A percentile compares a stretch with the other conserved stretches of the same genome.
These are phyloP conservation scores for Verticillium albo-atrum DNA, from an alignment of 2,329 filamentous ascomycete species.

Conservation along the genomic window DNA sequence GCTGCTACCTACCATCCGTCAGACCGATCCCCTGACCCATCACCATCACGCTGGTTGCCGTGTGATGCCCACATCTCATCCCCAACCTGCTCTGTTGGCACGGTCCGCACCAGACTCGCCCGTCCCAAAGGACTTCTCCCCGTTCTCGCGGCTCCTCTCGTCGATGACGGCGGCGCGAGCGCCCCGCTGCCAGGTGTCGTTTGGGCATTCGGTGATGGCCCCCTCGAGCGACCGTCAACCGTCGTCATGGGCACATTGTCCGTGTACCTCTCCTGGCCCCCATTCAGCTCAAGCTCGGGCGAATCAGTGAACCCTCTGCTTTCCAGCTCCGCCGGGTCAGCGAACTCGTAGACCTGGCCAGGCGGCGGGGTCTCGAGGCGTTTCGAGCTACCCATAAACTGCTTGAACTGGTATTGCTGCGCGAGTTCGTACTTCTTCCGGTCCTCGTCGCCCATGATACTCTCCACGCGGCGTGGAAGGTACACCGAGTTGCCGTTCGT, in stretches of 20 bases:
- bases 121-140: slow-evolving; percentile 34
- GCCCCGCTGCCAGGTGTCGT: slow-evolving; percentile 11
- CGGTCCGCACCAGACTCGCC: slow-evolving; percentile 24
- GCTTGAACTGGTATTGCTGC: slow-evolving; percentile 45
- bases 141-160: slow-evolving; percentile 15
- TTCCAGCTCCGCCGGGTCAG: slow-evolving; percentile 30
- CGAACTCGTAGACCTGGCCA: slow-evolving; percentile 46
- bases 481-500: slow-evolving; percentile 58
- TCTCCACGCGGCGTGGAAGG: slow-evolving; percentile 65
- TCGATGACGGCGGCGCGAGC: slow-evolving; percentile 18
- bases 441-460: slow-evolving; percentile 75
- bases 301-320: slow-evolving; percentile 7
- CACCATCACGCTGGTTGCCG: neutral
- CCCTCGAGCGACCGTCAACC: slow-evolving; percentile 13
- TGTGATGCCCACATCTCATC: neutral
- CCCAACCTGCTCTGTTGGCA: neutral
- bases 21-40: neutral
- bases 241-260: slow-evolving; percentile 15
- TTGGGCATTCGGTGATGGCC: neutral
- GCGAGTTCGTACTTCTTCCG: slow-evolving; percentile 68
- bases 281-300: neutral
- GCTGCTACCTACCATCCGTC: neutral
- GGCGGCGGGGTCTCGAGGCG: slow-evolving; percentile 23
- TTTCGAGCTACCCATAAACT: slow-evolving; percentile 9
- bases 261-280: slow-evolving; percentile 6